phyloP scores from a whole-genome alignment of 768 basidiomycete genomes.

The Boletus sp. region DNA sequence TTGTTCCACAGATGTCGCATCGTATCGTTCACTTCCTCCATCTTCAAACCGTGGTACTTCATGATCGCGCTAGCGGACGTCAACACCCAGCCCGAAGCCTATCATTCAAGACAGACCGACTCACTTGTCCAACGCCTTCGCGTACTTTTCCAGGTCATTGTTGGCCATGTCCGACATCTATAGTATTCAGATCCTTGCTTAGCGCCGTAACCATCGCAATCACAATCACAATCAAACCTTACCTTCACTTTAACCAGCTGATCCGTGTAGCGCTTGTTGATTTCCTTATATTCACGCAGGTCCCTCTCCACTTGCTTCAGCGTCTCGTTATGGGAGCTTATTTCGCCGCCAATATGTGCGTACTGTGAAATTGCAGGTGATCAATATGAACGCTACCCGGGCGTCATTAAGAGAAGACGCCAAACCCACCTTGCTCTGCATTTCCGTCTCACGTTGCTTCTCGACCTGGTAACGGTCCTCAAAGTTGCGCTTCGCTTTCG shows the following conservation, averaged over 20 bases:
- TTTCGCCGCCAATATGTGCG: slow-evolving; percentile 79
- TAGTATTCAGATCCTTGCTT: not conserved
- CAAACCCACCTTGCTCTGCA: slow-evolving; percentile 61
- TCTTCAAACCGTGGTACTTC: slow-evolving; percentile 96
- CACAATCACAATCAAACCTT: slow-evolving; percentile 13
- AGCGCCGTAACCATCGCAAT: not conserved
- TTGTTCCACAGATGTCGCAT: slow-evolving; percentile 98
- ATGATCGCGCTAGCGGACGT: slow-evolving; percentile 80
- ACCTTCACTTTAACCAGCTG: slow-evolving; percentile 96
- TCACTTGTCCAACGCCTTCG: slow-evolving; percentile 94
- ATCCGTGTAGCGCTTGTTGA: slow-evolving; percentile 82
- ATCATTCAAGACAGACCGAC: slow-evolving; percentile 16
- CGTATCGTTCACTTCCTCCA: slow-evolving; percentile 99
- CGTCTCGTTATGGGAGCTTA: slow-evolving; percentile 69
- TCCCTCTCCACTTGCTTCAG: slow-evolving; percentile 66
- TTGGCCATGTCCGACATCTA: slow-evolving; percentile 99
- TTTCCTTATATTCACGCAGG: slow-evolving; percentile 81
- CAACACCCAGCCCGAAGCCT: slow-evolving; percentile 3
- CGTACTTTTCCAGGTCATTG: slow-evolving; percentile 95
- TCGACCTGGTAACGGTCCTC: slow-evolving; percentile 73
- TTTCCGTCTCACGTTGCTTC: slow-evolving; percentile 68
- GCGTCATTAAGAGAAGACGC: not conserved
- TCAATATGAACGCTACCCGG: not conserved
- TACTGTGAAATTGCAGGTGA: slow-evolving; percentile 44
- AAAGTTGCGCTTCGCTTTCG: slow-evolving; percentile 80